Conservation (phyloP, 2,329 filamentous ascomycete species). For the Raffaelea albimanens region DNA sequence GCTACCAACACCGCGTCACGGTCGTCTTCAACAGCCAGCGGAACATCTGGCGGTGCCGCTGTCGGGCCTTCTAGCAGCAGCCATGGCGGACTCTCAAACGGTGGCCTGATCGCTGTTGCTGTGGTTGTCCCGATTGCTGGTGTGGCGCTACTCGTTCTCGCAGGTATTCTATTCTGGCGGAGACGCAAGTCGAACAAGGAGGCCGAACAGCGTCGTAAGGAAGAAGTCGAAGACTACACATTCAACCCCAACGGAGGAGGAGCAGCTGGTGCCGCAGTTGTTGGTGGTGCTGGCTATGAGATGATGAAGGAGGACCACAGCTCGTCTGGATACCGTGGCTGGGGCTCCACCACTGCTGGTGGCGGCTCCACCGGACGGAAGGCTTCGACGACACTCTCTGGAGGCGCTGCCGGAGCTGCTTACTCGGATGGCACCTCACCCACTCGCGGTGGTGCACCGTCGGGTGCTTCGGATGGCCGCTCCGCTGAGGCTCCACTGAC, state of each 20-base stretch:
- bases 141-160: constrained; percentile 70
- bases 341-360: constrained; percentile 68
- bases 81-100: constrained; percentile 42
- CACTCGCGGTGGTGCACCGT: constrained; percentile 39
- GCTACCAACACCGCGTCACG: constrained; percentile 14
- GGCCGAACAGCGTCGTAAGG: constrained; percentile 78
- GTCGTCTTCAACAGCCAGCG: constrained; percentile 11
- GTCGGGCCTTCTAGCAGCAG: constrained; percentile 18
- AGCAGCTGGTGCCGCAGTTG: constrained; percentile 44
- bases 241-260: constrained; percentile 98
- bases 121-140: constrained; percentile 89
- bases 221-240: constrained; percentile 94
- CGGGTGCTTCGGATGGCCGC: constrained; percentile 51
- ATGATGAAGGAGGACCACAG: constrained; percentile 71
- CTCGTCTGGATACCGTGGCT: constrained; percentile 79
- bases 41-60: constrained; percentile 18
- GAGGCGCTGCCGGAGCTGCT: constrained; percentile 53
- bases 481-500: constrained; percentile 57
- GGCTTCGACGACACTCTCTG: constrained; percentile 80
- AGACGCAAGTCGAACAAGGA: constrained; percentile 78
- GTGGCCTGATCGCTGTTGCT: constrained; percentile 77
- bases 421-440: constrained; percentile 70
- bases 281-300: constrained; percentile 39
- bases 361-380: constrained; percentile 64
- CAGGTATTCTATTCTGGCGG: constrained; percentile 76